Conservation (phyloP, 768 basidiomycete genomes). For the Naganishia vaughanmartiniae region DNA sequence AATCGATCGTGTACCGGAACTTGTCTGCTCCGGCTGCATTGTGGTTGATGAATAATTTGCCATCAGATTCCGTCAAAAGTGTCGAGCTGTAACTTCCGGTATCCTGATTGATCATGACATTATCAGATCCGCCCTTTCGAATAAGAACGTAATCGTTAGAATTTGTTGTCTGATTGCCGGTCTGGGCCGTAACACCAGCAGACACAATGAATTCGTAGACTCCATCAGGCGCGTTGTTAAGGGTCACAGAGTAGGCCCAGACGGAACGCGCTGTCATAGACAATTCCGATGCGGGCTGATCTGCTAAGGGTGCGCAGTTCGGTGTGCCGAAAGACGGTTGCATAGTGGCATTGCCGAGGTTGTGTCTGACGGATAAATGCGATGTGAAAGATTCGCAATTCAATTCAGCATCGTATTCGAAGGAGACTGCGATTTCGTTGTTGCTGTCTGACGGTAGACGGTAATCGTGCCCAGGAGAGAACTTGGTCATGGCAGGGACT, state of each 20-base stretch:
- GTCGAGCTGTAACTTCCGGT: conserved; percentile 67
- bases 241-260: conserved; percentile 73
- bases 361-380: conserved; percentile 66
- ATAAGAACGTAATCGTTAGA: conserved; percentile 74
- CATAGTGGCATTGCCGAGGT: conserved; percentile 64
- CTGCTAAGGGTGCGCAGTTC: conserved; percentile 55
- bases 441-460: conserved; percentile 60
- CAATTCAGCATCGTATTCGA: conserved; percentile 81
- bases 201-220: conserved; percentile 68
- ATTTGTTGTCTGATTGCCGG: conserved; percentile 58
- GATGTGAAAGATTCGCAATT: conserved; percentile 66
- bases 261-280: conserved; percentile 61
- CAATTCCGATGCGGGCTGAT: conserved; percentile 54
- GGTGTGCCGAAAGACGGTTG: conserved; percentile 59
- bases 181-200: conserved; percentile 58
- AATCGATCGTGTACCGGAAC: conserved; percentile 84
- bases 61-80: conserved; percentile 56
- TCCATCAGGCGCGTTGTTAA: conserved; percentile 75
- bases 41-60: conserved; percentile 74
- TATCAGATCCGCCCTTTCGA: conserved; percentile 71
- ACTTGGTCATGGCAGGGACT: conserved; percentile 71
- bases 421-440: conserved; percentile 61
- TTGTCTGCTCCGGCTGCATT: conserved; percentile 79
- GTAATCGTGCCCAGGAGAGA: conserved; percentile 81
- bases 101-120: conserved; percentile 82